phyloP scores from a whole-genome alignment of 2,329 filamentous ascomycete genomes.

The Dothidotthia symphoricarpi region DNA sequence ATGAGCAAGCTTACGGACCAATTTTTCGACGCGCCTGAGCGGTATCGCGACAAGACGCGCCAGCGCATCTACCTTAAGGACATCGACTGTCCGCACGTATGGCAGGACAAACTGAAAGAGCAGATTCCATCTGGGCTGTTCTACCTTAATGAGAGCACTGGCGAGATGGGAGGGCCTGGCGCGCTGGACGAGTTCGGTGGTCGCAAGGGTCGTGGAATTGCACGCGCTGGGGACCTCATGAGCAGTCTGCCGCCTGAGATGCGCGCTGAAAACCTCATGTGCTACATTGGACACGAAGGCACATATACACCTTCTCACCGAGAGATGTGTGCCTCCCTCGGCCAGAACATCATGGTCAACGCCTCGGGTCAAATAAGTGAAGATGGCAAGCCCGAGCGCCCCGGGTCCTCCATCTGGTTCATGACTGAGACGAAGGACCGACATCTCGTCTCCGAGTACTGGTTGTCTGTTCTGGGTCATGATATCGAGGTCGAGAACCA shows the following conservation, averaged over 20 bases:
- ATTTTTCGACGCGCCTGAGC: constrained; percentile 64
- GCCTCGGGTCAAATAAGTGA: constrained; percentile 65
- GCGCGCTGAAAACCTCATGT: constrained; percentile 96
- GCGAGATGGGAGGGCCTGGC: constrained; percentile 56
- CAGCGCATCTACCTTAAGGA: constrained; percentile 95
- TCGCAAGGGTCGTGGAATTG: constrained; percentile 58
- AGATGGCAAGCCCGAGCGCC: constrained; percentile 67
- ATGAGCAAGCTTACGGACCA: constrained; percentile 82
- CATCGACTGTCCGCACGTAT: constrained; percentile 87
- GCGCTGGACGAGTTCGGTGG: constrained; percentile 51
- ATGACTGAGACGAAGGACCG: constrained; percentile 97
- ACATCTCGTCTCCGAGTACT: constrained; percentile 87
- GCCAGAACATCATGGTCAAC: constrained; percentile 98
- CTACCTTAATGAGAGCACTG: constrained; percentile 82
- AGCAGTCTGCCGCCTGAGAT: constrained; percentile 81
- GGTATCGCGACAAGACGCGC: constrained; percentile 73
- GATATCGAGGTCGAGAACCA: constrained; percentile 97
- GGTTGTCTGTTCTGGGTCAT: constrained; percentile 86
- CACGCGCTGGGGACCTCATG: constrained; percentile 87
- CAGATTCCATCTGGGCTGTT: constrained; percentile 79
- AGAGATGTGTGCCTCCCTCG: constrained; percentile 95
- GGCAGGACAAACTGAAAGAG: constrained; percentile 75
- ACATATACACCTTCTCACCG: constrained; percentile 94
- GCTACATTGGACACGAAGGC: constrained; percentile 95
- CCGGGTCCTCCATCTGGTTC: constrained; percentile 94